Conservation (phyloP, 1,284 basidiomycete genomes). For the Cutaneotrichosporon sp. region DNA sequence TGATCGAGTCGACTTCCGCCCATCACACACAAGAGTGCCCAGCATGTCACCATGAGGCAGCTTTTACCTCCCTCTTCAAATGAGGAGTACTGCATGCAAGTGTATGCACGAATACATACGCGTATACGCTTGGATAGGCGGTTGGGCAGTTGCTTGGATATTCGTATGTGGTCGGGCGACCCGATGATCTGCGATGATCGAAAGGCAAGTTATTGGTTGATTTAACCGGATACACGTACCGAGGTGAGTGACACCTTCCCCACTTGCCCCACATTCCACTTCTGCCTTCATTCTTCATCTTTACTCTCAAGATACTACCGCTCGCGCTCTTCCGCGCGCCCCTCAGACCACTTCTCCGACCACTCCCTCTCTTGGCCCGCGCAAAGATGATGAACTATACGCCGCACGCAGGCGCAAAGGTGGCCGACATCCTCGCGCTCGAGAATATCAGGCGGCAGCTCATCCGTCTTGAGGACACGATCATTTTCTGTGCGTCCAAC, state of each 20-base stretch:
- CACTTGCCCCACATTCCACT: background rate
- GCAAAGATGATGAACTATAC: constrained; percentile 51
- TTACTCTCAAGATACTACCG: background rate
- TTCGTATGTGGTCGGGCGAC: background rate
- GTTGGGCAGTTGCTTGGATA: too few relatives aligned
- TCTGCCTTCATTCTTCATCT: background rate
- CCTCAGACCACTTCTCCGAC: background rate
- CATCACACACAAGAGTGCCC: too few relatives aligned
- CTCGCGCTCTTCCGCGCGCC: background rate
- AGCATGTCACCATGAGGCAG: too few relatives aligned
- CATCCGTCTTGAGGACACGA: constrained; percentile 91
- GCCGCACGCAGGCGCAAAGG: constrained; percentile 56
- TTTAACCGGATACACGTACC: background rate
- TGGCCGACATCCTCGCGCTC: constrained; percentile 74
- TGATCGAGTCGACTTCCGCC: too few relatives aligned
- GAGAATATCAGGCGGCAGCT: constrained; percentile 84
- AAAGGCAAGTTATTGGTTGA: background rate
- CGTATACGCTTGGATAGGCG: too few relatives aligned
- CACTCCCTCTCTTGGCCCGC: background rate
- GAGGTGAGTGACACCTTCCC: background rate
- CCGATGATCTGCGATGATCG: background rate
- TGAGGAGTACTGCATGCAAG: too few relatives aligned
- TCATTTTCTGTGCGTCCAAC: constrained; percentile 69
- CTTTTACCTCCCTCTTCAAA: too few relatives aligned
- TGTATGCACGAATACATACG: too few relatives aligned